phyloP scores from a whole-genome alignment of 345 rosid species.

The Rhizophora mangle region DNA sequence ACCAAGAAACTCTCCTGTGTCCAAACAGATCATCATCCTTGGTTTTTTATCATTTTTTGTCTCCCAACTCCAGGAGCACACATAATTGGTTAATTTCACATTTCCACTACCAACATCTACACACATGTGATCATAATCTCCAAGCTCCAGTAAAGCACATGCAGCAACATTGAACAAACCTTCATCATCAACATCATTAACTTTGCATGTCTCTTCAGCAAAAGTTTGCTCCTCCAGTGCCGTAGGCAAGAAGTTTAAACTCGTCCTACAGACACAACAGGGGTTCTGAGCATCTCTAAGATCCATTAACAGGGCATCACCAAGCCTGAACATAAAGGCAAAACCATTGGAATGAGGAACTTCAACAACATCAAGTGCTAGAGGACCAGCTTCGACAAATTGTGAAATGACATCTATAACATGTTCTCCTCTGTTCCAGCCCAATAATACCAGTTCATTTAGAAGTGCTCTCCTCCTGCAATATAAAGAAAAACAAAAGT shows the following conservation, averaged over 20 bases:
- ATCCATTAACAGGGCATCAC: slow-evolving; percentile 96
- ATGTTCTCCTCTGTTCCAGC: slow-evolving; percentile 63
- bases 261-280: slow-evolving; percentile 62
- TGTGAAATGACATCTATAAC: slow-evolving; percentile 51
- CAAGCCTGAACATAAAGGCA: slow-evolving; percentile 84
- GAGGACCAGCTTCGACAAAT: slow-evolving; percentile 68
- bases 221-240: slow-evolving; percentile 64
- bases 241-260: slow-evolving; percentile 59
- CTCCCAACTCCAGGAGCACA: slow-evolving; percentile 96
- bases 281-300: slow-evolving; percentile 80
- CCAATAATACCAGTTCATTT: slow-evolving; percentile 67
- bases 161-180: slow-evolving; percentile 95
- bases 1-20: slow-evolving; percentile 84
- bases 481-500: slow-evolving; percentile 25
- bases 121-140: slow-evolving; percentile 97
- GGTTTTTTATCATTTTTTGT: slow-evolving; percentile 54
- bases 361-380: slow-evolving; percentile 75
- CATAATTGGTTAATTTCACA: slow-evolving; percentile 53
- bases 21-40: slow-evolving; percentile 77
- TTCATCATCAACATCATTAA: slow-evolving; percentile 89
- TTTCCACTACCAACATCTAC: slow-evolving; percentile 61
- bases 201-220: slow-evolving; percentile 69
- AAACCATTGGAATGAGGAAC: slow-evolving; percentile 83
- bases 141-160: slow-evolving; percentile 82
- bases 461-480: slow-evolving; percentile 63